Evolutionary conservation across 129 eudicot species (phyloP), one percentile per base, ranked within the genome.

Genomic region (Tagetes patula): DNA sequence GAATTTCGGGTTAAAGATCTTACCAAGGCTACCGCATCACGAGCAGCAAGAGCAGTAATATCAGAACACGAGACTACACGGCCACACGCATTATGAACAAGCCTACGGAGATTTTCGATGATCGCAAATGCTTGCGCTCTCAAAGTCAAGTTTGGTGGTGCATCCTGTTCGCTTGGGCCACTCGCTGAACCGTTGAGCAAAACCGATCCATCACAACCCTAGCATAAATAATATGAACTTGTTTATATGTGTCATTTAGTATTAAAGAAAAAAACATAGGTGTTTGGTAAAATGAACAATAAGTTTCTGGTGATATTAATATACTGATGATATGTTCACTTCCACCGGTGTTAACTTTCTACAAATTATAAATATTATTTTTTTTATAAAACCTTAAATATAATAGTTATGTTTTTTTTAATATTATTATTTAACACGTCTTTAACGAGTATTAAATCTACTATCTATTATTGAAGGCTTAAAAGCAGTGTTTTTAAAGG

Each of bases 191-290:
- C 92, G 67, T 87, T 83, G 0, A 87, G 76, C 73, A 87, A 53
- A 31, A 87, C 89, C 5, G 92, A 87, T 42, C 78, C 87, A 50
- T 87, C 92, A 67, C 92, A 87, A 49, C 92, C 92, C 92, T 87
- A 68, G 2, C 38, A 45, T 9, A 2, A 13, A 41, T 14, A 37
- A 36, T 14, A 40, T 38, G 6, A 42, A 33, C 6, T 7, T 6
- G 2, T 4, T 55, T 73, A 46, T 0, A 13, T 45, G n/a, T 32
- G 30, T 38, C 3, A 11, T 5, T n/a, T n/a, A n/a, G 1, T 0
- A 20, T 54, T 0, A 54, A 14, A 20, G 10, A 5, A 8, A 47
- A 47, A 1, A 43, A 2, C 2, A 43, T 43, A 43, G 9, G 48
- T 43, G 48, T 43, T 42, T 43, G 48, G 11, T 43, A 7, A 43